Base-by-base conservation (phyloP, 2,329 filamentous ascomycete genomes). In the Lachnellula occidentalis region DNA sequence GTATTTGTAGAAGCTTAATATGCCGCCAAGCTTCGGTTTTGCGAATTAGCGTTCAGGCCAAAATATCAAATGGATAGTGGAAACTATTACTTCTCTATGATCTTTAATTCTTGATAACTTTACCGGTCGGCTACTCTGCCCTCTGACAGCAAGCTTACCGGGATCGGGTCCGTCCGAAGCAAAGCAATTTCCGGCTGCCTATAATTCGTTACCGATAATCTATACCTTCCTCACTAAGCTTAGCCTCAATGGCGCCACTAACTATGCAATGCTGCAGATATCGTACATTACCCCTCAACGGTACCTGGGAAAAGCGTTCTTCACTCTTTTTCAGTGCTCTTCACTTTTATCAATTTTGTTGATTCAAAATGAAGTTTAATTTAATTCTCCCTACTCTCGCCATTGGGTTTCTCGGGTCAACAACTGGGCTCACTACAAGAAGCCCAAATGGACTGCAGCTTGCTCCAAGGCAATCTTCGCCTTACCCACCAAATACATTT, bases 401-500 rank as follows among this genome's bases (percentile, higher is more conserved):
- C 8, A 34, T 41, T 15, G 50, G 46, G 11, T 50, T 55, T 31
- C 12, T 58, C 48, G 49, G 56, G 15, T 17, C 54, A 19, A 43
- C 51, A 14, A 51, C 39, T 42, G 53, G 45, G 31, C 39, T 14
- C 34, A 45, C n/a, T 37, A 51, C 21, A 41, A 24, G 21, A 43
- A 37, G 21, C 34, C 24, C 11, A n/a, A 57, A 34, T 17, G 41
- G 21, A 54, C 50, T 47, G 24, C 27, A 31, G 12, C 1, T 27
- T 12, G 14, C 36, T 57, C 3, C 7, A 34, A 12, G 45, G 50
- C 24, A 57, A 55, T 46, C 43, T 48, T 50, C 42, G 17, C 52
- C 54, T 9, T 60, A 62, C 45, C 58, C 60, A 12, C 51, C 62
- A 4, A 22, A 58, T 21, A 60, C 56, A 24, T 59, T 64, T 55